Base-by-base conservation (phyloP, 2,329 filamentous ascomycete species). In the Beauveria sp. region DNA sequence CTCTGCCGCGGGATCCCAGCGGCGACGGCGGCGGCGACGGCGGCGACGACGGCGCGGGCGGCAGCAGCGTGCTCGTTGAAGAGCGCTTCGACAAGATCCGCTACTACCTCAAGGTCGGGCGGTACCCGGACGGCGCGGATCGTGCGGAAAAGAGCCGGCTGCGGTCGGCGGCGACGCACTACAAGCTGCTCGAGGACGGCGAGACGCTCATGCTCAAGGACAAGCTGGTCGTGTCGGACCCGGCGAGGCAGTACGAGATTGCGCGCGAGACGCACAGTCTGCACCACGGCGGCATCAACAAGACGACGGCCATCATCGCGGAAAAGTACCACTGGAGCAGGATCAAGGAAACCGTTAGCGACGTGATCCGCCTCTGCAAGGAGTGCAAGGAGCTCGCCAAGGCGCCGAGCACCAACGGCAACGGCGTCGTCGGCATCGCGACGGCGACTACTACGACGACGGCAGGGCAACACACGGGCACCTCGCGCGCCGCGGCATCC, bases 61-160 rank as follows among this genome's bases (percentile, higher is more conserved):
- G 83, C 68, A 91, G 94, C 71, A 90, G 94, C 73, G 87, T 90
- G 72, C 43, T 57, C n/a, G n/a, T 58, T 18, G 92, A 97, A 79
- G 92, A 97, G 78, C 90, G 94, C 67, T 97, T 97, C 80, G 93
- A 97, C 80, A 97, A 97, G 81, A 97, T 97, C 73, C 89, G 92
- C 70, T 97, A 90, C 80, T 97, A 97, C 76, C 86, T 97, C 71
- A 96, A 96, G 76, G 91, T 92, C 73, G 89, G 88, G 70, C 91
- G 92, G 74, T 97, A 99, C 74, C 94, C 94, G 63, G 87, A 88
- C 69, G 93, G 92, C 64, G 92, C 93, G 71, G 92, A 97, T 79
- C 86, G 93, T 62, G 92, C 92, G 61, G 94, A 97, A 76, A 97
- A 97, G 83, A 93, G 89, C 76, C 89, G 93, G 68, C 85, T 99